Evolutionary conservation across 2,329 filamentous ascomycete genomes (phyloP).

Genomic region (Arthroderma uncinatum): DNA sequence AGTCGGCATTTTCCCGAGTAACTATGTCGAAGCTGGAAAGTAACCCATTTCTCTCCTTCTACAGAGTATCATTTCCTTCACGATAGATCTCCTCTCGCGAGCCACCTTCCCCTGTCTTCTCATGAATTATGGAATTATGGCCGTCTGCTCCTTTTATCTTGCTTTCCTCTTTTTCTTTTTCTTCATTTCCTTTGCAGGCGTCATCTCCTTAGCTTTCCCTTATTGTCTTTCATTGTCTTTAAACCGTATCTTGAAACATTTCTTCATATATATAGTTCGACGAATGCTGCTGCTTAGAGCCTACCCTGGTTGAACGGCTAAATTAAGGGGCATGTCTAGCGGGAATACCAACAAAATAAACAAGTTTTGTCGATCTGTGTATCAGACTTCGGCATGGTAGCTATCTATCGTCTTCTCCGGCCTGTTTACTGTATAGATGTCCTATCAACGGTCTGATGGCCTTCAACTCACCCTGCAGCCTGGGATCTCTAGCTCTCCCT

Average conservation of each 20-base stretch:
- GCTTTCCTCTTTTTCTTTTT: not conserved
- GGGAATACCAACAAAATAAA: not conserved
- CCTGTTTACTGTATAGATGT: no score
- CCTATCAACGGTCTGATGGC: no score
- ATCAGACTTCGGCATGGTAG: not conserved
- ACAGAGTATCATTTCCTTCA: not conserved
- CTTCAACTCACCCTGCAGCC: no score
- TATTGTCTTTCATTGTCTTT: not conserved
- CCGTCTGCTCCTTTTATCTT: no score
- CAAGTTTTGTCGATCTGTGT: not conserved
- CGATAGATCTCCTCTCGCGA: not conserved
- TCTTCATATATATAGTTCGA: not conserved
- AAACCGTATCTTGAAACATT: not conserved
- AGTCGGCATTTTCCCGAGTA: slow-evolving; percentile 76
- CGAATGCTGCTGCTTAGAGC: no score
- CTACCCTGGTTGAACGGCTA: not conserved
- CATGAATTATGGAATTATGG: not conserved
- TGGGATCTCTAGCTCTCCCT: no score
- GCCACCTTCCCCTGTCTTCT: not conserved
- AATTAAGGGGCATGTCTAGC: not conserved
- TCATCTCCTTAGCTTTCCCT: not conserved
- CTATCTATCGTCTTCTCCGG: no score
- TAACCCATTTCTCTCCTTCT: not conserved
- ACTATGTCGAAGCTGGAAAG: slow-evolving; percentile 24
- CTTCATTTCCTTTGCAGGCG: not conserved